These are phyloP conservation scores for Anethum foeniculum DNA, from an alignment of 140 eudicot genomes.

Conservation along the genomic window DNA sequence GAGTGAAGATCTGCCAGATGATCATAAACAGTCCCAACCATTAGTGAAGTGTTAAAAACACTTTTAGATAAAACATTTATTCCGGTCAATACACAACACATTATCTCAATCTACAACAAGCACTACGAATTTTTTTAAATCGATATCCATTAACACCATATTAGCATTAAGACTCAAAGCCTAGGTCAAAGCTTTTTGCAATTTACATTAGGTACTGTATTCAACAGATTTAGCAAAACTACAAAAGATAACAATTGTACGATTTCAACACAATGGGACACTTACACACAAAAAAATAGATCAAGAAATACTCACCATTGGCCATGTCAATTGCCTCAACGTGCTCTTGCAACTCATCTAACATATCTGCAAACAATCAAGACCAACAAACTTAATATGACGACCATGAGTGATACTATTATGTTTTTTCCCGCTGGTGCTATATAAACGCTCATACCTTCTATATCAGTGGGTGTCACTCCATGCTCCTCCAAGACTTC, in stretches of 20 bases:
- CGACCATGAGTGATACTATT: background rate
- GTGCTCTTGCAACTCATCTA: conserved; percentile 94
- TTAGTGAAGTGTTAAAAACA: background rate
- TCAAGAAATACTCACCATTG: conserved; percentile 49
- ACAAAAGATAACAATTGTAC: background rate
- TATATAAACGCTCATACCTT: conserved; percentile 31
- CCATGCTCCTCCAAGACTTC: conserved; percentile 62
- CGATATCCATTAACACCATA: background rate
- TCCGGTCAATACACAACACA: background rate
- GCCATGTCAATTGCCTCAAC: conserved; percentile 94
- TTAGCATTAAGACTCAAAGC: background rate
- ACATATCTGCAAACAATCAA: conserved; percentile 39
- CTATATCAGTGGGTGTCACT: conserved; percentile 73
- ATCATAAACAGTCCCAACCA: background rate
- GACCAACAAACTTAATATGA: background rate
- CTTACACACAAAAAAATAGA: background rate
- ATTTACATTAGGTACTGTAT: too few species aligned
- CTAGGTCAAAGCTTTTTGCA: background rate
- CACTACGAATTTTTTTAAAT: background rate
- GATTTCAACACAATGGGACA: background rate
- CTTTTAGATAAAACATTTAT: background rate
- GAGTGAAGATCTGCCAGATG: conserved; percentile 66
- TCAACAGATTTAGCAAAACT: background rate
- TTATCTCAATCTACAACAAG: background rate
- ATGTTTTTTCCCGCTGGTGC: background rate